Evolutionary conservation across 164 flowering plant genomes (phyloP).

Genomic region (Chloranthus sessilifolius): DNA sequence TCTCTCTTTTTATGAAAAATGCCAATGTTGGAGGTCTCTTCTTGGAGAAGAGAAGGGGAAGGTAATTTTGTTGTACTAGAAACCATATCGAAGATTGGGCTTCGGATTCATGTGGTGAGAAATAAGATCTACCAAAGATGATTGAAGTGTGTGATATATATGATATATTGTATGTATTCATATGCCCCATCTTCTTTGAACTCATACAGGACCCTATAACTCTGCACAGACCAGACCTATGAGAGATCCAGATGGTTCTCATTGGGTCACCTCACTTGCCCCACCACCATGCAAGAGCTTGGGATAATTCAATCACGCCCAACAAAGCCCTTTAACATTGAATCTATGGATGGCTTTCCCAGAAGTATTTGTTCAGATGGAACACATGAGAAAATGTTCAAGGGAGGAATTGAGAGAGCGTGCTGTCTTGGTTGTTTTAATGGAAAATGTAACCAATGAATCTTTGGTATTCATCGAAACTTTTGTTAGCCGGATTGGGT

Average conservation of each 20-base stretch:
- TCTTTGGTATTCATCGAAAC: no score
- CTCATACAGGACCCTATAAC: conserved; percentile 82
- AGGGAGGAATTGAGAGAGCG: no score
- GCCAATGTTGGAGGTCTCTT: conserved; percentile 38
- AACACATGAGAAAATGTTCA: conserved; percentile 79
- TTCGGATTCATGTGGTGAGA: conserved; percentile 36
- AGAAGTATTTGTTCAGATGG: conserved; percentile 60
- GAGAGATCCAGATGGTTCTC: conserved; percentile 71
- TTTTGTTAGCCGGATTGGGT: no score
- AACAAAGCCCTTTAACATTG: conserved; percentile 50
- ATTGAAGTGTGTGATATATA: conserved; percentile 41
- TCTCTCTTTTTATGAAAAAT: conserved; percentile 24
- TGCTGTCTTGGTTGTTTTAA: no score
- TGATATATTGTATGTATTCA: conserved; percentile 62
- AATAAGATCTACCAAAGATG: conserved; percentile 43
- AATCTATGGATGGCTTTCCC: conserved; percentile 61
- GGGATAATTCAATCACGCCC: conserved; percentile 56
- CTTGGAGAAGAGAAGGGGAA: conserved; percentile 27
- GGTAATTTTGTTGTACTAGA: conserved; percentile 33
- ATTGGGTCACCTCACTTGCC: conserved; percentile 59
- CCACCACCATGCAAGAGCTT: conserved; percentile 69
- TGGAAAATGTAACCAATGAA: no score
- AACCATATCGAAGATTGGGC: conserved; percentile 48
- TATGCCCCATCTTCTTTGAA: conserved; percentile 78
- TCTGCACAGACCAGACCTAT: conserved; percentile 68